phyloP scores from a whole-genome alignment of 2,329 filamentous ascomycete species.

The Onygenales sp. region DNA sequence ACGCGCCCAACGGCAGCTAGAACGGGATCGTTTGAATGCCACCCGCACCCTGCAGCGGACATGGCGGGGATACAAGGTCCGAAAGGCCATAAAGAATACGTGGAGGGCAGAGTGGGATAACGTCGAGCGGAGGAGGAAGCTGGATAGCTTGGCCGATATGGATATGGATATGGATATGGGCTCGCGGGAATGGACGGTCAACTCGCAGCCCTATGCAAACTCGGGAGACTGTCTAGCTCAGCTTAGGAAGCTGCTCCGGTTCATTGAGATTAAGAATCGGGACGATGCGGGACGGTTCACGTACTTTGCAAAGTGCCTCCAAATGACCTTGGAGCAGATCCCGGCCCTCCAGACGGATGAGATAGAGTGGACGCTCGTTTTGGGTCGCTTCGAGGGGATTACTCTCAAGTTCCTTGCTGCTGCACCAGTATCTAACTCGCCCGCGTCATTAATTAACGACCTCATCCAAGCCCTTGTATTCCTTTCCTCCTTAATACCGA shows the following conservation, averaged over 20 bases:
- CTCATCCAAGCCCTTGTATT: slow-evolving; percentile 27
- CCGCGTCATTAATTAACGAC: slow-evolving; percentile 18
- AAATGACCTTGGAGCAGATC: slow-evolving; percentile 27
- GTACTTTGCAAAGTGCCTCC: slow-evolving; percentile 35
- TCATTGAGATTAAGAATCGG: slow-evolving; percentile 45
- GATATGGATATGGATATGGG: slow-evolving; percentile 14
- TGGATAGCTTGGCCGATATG: slow-evolving; percentile 9
- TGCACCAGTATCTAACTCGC: slow-evolving; percentile 15
- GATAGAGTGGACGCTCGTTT: slow-evolving; percentile 31
- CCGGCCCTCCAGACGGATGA: slow-evolving; percentile 26
- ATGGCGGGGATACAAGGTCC: slow-evolving; percentile 68
- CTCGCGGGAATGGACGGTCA: slow-evolving; percentile 9
- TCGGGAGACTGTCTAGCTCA: slow-evolving; percentile 37
- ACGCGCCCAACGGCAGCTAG: slow-evolving; percentile 66
- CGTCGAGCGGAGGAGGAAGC: slow-evolving; percentile 36
- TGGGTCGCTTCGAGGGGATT: slow-evolving; percentile 28
- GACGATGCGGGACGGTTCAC: slow-evolving; percentile 31
- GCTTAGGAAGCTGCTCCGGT: slow-evolving; percentile 59
- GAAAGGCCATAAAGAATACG: slow-evolving; percentile 47
- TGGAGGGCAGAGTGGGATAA: slow-evolving; percentile 57
- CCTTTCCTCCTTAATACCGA: slow-evolving; percentile 30
- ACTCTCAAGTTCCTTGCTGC: slow-evolving; percentile 25
- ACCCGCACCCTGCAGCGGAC: slow-evolving; percentile 63
- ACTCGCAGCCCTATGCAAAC: slow-evolving; percentile 22
- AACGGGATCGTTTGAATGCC: slow-evolving; percentile 67